phyloP scores from a whole-genome alignment of 768 basidiomycete genomes.

The Tylopilus balloui region DNA sequence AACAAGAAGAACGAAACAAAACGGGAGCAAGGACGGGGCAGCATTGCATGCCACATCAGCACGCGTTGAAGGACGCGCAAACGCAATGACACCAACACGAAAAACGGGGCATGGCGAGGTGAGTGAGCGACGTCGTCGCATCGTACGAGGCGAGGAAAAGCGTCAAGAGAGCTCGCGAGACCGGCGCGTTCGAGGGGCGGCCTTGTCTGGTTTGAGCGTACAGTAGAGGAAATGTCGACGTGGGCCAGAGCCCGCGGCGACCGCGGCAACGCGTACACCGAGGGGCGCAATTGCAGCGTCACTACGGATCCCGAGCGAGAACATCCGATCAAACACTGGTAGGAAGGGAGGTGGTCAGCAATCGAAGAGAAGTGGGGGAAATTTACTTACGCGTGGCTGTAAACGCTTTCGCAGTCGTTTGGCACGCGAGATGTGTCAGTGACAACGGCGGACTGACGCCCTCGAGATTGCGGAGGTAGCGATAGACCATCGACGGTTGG shows the following conservation, averaged over 20 bases:
- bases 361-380: background rate
- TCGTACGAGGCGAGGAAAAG: background rate
- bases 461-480: constrained; percentile 86
- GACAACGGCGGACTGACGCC: constrained; percentile 85
- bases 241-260: constrained; percentile 65
- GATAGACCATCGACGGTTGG: constrained; percentile 89
- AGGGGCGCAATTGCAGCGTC: constrained; percentile 59
- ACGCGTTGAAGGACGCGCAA: background rate
- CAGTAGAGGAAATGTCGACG: constrained; percentile 84
- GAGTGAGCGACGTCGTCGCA: background rate
- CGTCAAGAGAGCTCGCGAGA: constrained; percentile 34
- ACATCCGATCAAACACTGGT: constrained; percentile 88
- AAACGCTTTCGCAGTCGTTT: constrained; percentile 85
- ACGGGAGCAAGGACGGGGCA: background rate
- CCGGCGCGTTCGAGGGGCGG: constrained; percentile 40
- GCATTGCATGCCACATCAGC: background rate
- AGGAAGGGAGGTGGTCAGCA: background rate
- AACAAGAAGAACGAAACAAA: background rate
- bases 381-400: constrained; percentile 67
- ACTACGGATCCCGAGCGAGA: constrained; percentile 75
- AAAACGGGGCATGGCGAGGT: background rate
- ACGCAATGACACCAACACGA: background rate
- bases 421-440: constrained; percentile 83
- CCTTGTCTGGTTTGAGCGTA: constrained; percentile 59
- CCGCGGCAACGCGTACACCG: constrained; percentile 59